Evolutionary conservation across 805 yeast genomes (phyloP).

Genomic region (Lipomyces spencermartinsiae): DNA sequence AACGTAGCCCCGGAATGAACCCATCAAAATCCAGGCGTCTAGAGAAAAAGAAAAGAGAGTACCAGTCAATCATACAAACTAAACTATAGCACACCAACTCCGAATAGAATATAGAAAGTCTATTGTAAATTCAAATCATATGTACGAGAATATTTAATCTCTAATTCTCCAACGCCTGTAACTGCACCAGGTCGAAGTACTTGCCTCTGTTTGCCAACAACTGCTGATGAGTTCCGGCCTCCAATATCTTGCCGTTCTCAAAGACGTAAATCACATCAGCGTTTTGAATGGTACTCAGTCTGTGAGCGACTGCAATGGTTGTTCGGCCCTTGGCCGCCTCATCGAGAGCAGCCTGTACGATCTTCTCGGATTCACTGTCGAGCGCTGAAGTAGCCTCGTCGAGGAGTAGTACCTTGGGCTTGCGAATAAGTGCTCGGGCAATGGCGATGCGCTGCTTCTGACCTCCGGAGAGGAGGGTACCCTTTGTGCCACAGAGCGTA

Average conservation of each 20-base stretch:
- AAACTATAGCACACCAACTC: neutral
- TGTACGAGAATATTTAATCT: neutral
- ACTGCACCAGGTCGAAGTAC: constrained; percentile 50
- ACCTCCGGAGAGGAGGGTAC: constrained; percentile 66
- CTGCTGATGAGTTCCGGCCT: constrained; percentile 55
- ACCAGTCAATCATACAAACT: neutral
- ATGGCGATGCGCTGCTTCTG: constrained; percentile 70
- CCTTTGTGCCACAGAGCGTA: constrained; percentile 55
- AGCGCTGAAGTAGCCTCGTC: constrained; percentile 66
- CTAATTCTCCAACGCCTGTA: constrained; percentile 51
- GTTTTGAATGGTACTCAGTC: constrained; percentile 64
- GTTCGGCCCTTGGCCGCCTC: constrained; percentile 69
- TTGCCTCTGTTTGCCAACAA: constrained; percentile 49
- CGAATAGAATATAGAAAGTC: neutral
- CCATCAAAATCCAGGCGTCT: too few relatives aligned
- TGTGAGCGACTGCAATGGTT: constrained; percentile 76
- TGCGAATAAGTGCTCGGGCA: constrained; percentile 65
- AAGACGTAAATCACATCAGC: constrained; percentile 61
- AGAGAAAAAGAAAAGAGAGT: too few relatives aligned
- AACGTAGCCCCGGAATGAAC: too few relatives aligned
- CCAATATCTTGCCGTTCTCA: constrained; percentile 60
- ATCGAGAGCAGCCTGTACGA: constrained; percentile 66
- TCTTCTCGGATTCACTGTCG: constrained; percentile 66
- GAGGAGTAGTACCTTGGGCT: constrained; percentile 59
- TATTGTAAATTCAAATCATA: neutral